These are phyloP conservation scores for Xylaria sp. DNA, from an alignment of 2,329 filamentous ascomycete genomes.

Conservation along the genomic window DNA sequence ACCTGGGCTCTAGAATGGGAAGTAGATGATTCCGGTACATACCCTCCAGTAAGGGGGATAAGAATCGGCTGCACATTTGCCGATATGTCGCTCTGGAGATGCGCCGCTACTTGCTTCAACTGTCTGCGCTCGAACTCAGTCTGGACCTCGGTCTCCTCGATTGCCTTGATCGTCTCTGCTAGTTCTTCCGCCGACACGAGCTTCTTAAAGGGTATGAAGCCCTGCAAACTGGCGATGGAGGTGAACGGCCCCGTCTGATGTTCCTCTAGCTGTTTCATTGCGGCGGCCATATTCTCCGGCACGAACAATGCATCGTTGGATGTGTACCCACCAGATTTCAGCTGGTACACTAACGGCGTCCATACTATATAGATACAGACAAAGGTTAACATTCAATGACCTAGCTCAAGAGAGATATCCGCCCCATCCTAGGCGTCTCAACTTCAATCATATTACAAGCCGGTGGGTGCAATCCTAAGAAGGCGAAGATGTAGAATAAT, in stretches of 20 bases:
- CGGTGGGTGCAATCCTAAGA: background rate
- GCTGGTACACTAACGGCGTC: conserved; percentile 1
- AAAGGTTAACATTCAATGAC: background rate
- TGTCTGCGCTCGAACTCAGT: conserved; percentile 4
- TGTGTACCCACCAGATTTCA: background rate
- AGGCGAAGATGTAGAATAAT: background rate
- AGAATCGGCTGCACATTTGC: conserved; percentile 1
- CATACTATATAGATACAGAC: background rate
- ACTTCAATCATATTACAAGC: background rate
- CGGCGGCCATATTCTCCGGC: background rate
- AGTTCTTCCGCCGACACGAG: background rate
- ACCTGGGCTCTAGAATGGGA: no score
- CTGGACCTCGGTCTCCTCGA: background rate
- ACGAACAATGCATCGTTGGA: background rate
- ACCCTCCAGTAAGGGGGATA: background rate
- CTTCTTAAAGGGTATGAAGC: conserved; percentile 2
- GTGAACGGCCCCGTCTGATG: background rate
- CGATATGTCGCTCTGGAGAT: conserved; percentile 1
- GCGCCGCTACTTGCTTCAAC: background rate
- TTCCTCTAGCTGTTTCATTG: background rate
- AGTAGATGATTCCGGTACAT: no score
- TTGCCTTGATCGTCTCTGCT: background rate
- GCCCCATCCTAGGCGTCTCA: background rate
- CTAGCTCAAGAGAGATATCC: background rate
- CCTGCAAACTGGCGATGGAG: conserved; percentile 2